Evolutionary conservation across 257 asterid species (phyloP).

Genomic region (Voacanga thouarsii): DNA sequence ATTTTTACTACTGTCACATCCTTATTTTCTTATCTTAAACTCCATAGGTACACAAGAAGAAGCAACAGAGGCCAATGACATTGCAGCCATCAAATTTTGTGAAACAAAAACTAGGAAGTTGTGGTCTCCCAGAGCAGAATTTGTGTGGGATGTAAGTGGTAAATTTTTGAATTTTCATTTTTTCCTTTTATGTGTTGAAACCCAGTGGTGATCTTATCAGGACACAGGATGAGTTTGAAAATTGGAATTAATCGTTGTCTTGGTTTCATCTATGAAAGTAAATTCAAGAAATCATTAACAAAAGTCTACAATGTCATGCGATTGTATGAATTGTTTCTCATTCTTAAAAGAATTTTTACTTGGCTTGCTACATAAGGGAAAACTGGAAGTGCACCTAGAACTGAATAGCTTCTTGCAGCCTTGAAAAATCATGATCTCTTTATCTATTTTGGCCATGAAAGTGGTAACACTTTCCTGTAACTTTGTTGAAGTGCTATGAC

Average conservation of each 20-base stretch:
- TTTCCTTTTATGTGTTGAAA: constrained; percentile 82
- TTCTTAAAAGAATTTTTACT: constrained; percentile 5
- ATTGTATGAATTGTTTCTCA: constrained; percentile 5
- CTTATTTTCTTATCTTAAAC: not conserved
- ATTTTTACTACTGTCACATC: not conserved
- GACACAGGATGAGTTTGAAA: constrained; percentile 74
- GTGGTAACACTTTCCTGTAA: constrained; percentile 48
- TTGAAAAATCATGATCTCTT: constrained; percentile 77
- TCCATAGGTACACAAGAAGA: constrained; percentile 81
- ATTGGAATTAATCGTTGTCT: constrained; percentile 60
- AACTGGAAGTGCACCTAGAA: constrained; percentile 68
- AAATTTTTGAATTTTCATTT: too few relatives aligned
- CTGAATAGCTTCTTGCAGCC: constrained; percentile 66
- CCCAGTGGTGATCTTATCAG: constrained; percentile 85
- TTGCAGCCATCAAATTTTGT: constrained; percentile 84
- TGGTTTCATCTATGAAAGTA: constrained; percentile 5
- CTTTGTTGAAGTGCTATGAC: not conserved
- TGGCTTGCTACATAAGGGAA: constrained; percentile 56
- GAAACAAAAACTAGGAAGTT: too few relatives aligned
- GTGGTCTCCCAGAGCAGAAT: too few relatives aligned
- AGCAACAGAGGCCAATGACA: constrained; percentile 94
- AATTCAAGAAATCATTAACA: not conserved
- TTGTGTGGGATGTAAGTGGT: too few relatives aligned
- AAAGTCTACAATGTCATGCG: not conserved
- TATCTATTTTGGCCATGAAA: constrained; percentile 93